phyloP scores from a whole-genome alignment of 352 stramenopile species.

The Elongisporangium anandrum region DNA sequence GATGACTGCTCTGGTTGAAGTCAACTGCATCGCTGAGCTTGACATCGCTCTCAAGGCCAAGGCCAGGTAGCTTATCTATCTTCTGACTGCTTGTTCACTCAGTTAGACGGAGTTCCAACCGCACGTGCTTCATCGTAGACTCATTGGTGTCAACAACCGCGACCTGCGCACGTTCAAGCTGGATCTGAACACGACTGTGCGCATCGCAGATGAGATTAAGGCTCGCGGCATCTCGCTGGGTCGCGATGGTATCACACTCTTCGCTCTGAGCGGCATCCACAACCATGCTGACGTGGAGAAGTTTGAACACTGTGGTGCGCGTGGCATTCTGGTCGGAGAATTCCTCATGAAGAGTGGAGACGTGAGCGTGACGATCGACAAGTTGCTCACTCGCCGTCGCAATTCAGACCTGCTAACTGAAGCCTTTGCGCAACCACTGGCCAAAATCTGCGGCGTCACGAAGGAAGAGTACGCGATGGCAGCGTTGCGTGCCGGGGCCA shows the following conservation, averaged over 20 bases:
- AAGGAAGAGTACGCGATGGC: constrained; percentile 90
- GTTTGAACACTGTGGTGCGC: constrained; percentile 88
- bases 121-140: constrained; percentile 17
- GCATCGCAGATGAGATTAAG: constrained; percentile 83
- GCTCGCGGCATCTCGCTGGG: constrained; percentile 65
- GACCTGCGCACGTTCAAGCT: constrained; percentile 98
- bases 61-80: constrained; percentile 37
- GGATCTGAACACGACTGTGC: constrained; percentile 93
- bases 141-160: constrained; percentile 99
- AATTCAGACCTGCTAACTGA: constrained; percentile 26
- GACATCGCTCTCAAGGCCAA: constrained; percentile 90
- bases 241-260: constrained; percentile 78
- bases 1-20: constrained; percentile 98
- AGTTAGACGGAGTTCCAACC: neutral
- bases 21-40: constrained; percentile 94
- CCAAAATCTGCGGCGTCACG: constrained; percentile 96
- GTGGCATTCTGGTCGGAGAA: constrained; percentile 94
- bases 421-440: constrained; percentile 39
- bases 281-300: constrained; percentile 89
- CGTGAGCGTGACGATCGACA: constrained; percentile 80
- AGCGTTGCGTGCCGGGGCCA: constrained; percentile 89
- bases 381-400: constrained; percentile 41
- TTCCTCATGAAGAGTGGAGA: constrained; percentile 96
- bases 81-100: neutral
- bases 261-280: constrained; percentile 96